A percentile compares a stretch with the other conserved stretches of the same genome.
Evolutionary conservation across 345 rosid species (phyloP).

Genomic region (Citrus maxima): DNA sequence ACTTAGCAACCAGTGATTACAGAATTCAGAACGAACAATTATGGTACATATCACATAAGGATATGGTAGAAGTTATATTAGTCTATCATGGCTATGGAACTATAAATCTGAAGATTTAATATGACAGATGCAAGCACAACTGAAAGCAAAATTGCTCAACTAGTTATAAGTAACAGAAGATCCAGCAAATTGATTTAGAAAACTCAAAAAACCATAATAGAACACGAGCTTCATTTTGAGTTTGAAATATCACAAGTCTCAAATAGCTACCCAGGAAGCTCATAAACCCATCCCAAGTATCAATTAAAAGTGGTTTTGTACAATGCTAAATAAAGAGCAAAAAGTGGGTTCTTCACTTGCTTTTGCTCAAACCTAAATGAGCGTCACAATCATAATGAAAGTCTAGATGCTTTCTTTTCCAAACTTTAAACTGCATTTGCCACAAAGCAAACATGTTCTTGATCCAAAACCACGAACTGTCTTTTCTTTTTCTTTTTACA

Average conservation of each 20-base stretch:
- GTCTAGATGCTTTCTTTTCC: background rate
- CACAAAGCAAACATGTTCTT: background rate
- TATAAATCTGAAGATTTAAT: background rate
- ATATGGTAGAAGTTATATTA: background rate
- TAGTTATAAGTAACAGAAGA: background rate
- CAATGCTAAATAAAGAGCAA: background rate
- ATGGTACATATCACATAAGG: background rate
- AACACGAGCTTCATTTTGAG: background rate
- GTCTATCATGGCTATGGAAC: background rate
- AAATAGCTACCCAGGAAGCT: background rate
- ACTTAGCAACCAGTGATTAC: background rate
- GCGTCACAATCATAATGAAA: background rate
- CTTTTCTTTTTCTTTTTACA: background rate
- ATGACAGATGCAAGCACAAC: background rate
- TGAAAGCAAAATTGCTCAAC: background rate
- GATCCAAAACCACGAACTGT: background rate
- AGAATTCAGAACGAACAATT: background rate
- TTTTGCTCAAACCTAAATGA: background rate
- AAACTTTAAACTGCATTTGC: background rate
- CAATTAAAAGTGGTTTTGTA: background rate
- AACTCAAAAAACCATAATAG: background rate
- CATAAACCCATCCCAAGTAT: background rate
- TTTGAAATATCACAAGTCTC: background rate
- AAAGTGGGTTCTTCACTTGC: background rate
- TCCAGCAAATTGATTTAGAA: background rate